phyloP scores from a whole-genome alignment of 345 rosid species.

The Xanthoceras sorbifolium region DNA sequence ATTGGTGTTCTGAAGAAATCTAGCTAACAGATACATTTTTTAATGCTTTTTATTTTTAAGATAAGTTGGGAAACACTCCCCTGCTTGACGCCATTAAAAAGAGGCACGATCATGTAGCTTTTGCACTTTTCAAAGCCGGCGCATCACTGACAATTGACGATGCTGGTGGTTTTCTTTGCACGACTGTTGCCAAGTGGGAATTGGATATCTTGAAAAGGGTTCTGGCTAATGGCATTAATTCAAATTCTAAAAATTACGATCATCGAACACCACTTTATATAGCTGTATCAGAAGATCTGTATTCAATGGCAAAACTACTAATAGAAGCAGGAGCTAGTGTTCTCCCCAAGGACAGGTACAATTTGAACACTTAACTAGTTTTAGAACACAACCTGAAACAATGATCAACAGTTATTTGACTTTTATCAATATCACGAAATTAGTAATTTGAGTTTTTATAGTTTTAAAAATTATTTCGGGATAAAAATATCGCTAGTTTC shows the following conservation, averaged over 20 bases:
- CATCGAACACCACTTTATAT: conserved; percentile 74
- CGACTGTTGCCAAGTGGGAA: conserved; percentile 56
- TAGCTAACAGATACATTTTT: background rate
- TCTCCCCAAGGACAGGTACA: conserved; percentile 68
- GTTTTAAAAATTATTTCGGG: no score
- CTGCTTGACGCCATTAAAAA: conserved; percentile 77
- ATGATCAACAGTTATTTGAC: no score
- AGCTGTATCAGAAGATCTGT: conserved; percentile 74
- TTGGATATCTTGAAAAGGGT: conserved; percentile 57
- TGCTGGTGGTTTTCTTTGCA: conserved; percentile 69
- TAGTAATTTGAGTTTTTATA: no score
- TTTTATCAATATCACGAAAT: no score
- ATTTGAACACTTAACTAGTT: background rate
- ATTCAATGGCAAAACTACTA: conserved; percentile 48
- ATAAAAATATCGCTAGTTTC: no score
- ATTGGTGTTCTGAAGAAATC: background rate
- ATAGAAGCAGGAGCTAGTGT: conserved; percentile 74
- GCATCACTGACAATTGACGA: conserved; percentile 59
- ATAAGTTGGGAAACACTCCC: conserved; percentile 73
- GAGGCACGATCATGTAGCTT: conserved; percentile 63
- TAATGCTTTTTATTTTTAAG: conserved; percentile 28
- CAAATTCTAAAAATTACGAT: conserved; percentile 74
- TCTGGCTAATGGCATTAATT: conserved; percentile 60
- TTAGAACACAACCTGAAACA: no score
- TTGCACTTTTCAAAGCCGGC: conserved; percentile 58